phyloP scores from a whole-genome alignment of 2,329 filamentous ascomycete species.

The Colletotrichum sp. region DNA sequence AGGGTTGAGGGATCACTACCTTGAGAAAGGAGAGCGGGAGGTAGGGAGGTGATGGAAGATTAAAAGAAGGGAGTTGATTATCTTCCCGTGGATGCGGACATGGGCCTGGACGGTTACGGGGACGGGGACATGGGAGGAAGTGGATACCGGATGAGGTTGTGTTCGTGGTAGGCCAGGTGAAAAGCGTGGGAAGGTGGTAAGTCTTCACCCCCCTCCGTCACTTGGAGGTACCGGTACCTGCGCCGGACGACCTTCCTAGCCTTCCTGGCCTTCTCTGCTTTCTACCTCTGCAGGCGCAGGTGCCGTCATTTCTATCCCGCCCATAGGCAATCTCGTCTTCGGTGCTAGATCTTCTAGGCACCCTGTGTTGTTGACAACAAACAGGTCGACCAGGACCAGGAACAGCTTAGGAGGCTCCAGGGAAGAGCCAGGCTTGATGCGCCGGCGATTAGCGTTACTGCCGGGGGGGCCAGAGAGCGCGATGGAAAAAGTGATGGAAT shows the following conservation, averaged over 20 bases:
- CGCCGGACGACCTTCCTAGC: neutral
- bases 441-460: neutral
- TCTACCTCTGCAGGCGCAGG: neutral
- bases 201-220: neutral
- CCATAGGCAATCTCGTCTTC: neutral
- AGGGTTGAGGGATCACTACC: neutral
- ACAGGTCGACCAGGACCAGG: neutral
- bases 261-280: neutral
- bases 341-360: neutral
- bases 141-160: constrained; percentile 15
- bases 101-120: neutral
- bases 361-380: neutral
- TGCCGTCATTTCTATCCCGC: neutral
- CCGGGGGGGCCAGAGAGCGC: neutral
- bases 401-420: neutral
- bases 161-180: neutral
- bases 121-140: neutral
- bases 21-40: neutral
- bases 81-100: constrained; percentile 1
- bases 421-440: neutral
- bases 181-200: neutral
- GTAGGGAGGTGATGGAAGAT: constrained; percentile 5
- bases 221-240: constrained; percentile 11
- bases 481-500: neutral
- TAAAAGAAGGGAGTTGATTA: constrained; percentile 13